Percentiles rank a stretch among this genome's conserved stretches.
These are phyloP conservation scores for Vanilla planifolia DNA, from an alignment of 106 monocot genomes.

Conservation along the genomic window DNA sequence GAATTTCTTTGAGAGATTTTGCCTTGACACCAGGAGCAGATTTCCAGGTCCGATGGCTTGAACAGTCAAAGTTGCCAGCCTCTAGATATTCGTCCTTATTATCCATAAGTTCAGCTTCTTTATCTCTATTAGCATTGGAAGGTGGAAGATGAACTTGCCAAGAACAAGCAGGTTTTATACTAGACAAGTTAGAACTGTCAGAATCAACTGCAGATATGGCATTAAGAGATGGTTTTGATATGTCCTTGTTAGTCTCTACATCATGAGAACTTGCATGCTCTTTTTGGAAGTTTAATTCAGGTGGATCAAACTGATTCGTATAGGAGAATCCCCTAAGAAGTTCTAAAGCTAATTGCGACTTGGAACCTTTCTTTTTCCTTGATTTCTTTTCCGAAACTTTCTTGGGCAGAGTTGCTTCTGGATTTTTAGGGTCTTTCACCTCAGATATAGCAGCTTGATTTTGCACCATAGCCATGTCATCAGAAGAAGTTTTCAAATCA, in stretches of 20 bases:
- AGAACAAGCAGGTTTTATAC: slow-evolving; percentile 3
- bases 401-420: slow-evolving; percentile 36
- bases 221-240: neutral
- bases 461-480: slow-evolving; percentile 8
- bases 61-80: slow-evolving; percentile 7
- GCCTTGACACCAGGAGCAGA: slow-evolving; percentile 59
- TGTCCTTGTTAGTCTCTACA: neutral
- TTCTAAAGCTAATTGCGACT: slow-evolving; percentile 22
- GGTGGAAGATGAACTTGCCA: slow-evolving; percentile 6
- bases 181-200: slow-evolving; percentile 1
- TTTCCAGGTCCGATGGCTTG: slow-evolving; percentile 62
- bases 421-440: slow-evolving; percentile 26
- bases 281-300: slow-evolving; percentile 29
- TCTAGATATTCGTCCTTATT: slow-evolving; percentile 18
- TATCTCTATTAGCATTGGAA: slow-evolving; percentile 1
- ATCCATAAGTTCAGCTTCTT: slow-evolving; percentile 12
- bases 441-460: slow-evolving; percentile 11
- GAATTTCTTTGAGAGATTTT: slow-evolving; percentile 89
- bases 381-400: slow-evolving; percentile 70
- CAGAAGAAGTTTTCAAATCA: slow-evolving; percentile 32
- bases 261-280: slow-evolving; percentile 15
- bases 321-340: slow-evolving; percentile 33
- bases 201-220: neutral
- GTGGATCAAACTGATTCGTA: slow-evolving; percentile 15
- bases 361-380: slow-evolving; percentile 68